Percentiles rank a stretch among this genome's conserved stretches.
Conservation (phyloP, 2,329 filamentous ascomycete genomes). For the Coniella lustricola region DNA sequence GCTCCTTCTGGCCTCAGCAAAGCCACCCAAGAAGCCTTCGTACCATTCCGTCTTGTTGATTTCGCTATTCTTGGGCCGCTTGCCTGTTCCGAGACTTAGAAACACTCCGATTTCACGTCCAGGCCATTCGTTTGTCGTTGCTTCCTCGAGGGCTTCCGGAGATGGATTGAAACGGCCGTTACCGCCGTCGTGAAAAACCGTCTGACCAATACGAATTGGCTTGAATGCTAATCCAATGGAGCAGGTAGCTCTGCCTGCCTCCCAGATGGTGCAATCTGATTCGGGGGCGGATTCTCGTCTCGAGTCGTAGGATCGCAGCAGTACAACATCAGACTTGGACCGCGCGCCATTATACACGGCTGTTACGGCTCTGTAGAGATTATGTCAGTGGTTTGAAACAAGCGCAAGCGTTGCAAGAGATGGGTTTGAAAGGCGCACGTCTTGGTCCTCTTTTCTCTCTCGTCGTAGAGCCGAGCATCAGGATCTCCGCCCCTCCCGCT, state of each 20-base stretch:
- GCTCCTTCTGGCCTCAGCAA: constrained; percentile 78
- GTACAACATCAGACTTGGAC: constrained; percentile 57
- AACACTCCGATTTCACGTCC: constrained; percentile 89
- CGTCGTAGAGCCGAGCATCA: constrained; percentile 82
- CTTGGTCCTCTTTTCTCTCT: constrained; percentile 77
- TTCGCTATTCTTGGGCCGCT: constrained; percentile 59
- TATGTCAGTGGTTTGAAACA: no score
- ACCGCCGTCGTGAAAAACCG: constrained; percentile 89
- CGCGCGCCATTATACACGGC: constrained; percentile 81
- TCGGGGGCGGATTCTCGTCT: constrained; percentile 84
- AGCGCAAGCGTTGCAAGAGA: no score
- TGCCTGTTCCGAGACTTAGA: constrained; percentile 89
- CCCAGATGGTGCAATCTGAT: constrained; percentile 93
- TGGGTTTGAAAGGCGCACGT: constrained; percentile 55
- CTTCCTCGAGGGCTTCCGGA: constrained; percentile 80
- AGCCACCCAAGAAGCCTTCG: constrained; percentile 86
- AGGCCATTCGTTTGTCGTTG: constrained; percentile 88
- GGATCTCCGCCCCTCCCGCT: constrained; percentile 67
- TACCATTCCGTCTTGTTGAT: constrained; percentile 79
- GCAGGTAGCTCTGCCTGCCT: constrained; percentile 89
- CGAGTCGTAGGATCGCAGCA: constrained; percentile 92
- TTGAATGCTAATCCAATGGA: constrained; percentile 93
- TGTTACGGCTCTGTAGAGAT: constrained; percentile 66
- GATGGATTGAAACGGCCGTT: constrained; percentile 87
- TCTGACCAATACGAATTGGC: constrained; percentile 87